Base-by-base conservation (phyloP, 768 basidiomycete genomes). In the Pisolithus albus region DNA sequence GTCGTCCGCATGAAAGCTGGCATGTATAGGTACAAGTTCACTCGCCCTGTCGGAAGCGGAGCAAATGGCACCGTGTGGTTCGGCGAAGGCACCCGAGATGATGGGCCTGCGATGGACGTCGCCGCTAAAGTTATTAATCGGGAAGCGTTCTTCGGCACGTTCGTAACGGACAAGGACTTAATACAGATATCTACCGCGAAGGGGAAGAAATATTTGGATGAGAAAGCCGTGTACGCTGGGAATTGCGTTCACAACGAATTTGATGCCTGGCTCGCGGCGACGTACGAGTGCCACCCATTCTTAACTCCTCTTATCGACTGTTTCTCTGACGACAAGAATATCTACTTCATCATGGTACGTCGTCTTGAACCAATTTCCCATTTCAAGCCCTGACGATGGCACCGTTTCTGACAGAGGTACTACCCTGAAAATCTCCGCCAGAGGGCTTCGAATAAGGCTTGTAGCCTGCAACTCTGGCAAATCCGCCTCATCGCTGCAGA, bases 291-390 rank as follows among this genome's bases (percentile, higher is more conserved):
- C 16, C 43, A 45, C 43, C 55, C 55, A 9, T 56, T 56, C 30
- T 34, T 56, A 23, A 46, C 53, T 13, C 55, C 55, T 7, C 46
- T 56, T 10, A 46, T 56, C 34, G 48, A 54, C 41, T 43, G 51
- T n/a, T 53, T 57, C 34, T 34, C 42, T 19, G 53, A 54, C 24
- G 34, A 37, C 7, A 32, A 56, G 13, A 56, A 58, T 24, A 47
- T 55, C 34, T 58, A 58, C 43, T 50, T 56, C 11, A 51, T 53
- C 18, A 55, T 58, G 51, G 56, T 58, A 34, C 21, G 47, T 45
- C 32, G 13, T 49, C 32, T 23, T 36, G 36, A n/a, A 15, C 10
- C 40, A 16, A 11, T 36, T 11, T 9, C 9, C 10, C 15, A 21
- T 34, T 49, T 15, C 24, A 15, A 16, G 24, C 21, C 15, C 43